These are phyloP conservation scores for Suillus cothurnatus DNA, from an alignment of 768 basidiomycete species.

Conservation along the genomic window DNA sequence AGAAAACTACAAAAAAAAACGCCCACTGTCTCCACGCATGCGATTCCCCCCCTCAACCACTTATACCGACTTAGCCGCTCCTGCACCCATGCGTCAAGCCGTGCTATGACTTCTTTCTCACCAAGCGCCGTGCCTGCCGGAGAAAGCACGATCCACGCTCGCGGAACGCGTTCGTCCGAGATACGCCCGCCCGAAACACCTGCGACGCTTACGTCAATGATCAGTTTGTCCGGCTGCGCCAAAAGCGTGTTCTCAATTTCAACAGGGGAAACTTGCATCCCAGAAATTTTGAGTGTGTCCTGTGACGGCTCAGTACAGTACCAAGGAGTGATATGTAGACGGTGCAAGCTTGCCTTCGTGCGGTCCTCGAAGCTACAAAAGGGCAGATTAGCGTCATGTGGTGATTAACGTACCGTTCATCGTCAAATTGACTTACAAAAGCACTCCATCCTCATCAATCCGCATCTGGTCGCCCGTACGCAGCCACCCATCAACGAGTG, in stretches of 20 bases:
- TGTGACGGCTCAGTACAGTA: conserved; percentile 20
- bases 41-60: conserved; percentile 68
- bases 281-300: conserved; percentile 76
- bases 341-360: conserved; percentile 47
- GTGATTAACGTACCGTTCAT: not conserved
- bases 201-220: conserved; percentile 64
- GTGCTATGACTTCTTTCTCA: conserved; percentile 37
- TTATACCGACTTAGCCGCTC: conserved; percentile 68
- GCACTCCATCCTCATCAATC: conserved; percentile 53
- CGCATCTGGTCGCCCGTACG: conserved; percentile 66
- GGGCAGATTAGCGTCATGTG: not conserved
- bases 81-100: conserved; percentile 57
- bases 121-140: conserved; percentile 51
- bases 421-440: conserved; percentile 47
- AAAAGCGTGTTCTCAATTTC: conserved; percentile 68
- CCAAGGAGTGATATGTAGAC: conserved; percentile 19
- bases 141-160: conserved; percentile 72
- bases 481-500: conserved; percentile 69
- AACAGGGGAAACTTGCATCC: conserved; percentile 70
- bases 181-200: conserved; percentile 69
- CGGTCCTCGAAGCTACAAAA: conserved; percentile 61
- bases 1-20: not conserved
- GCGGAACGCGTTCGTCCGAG: conserved; percentile 65
- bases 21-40: conserved; percentile 57
- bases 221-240: conserved; percentile 56